Base-by-base conservation (phyloP, 192 early-diverging fungal genomes). In the Backusella tarrabulga region DNA sequence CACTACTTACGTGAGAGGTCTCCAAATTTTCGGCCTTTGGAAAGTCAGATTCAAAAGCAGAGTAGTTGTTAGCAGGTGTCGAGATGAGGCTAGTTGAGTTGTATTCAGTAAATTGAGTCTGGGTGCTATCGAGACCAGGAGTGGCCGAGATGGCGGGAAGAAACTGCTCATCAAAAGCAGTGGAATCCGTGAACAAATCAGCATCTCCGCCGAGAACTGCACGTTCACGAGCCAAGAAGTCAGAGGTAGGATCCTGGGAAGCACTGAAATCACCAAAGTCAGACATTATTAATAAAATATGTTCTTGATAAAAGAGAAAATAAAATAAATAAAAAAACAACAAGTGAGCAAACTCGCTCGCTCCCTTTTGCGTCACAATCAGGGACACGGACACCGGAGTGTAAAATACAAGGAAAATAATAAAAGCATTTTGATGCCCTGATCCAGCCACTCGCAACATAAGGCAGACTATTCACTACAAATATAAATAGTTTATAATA, bases 161-260 rank as follows among this genome's bases (percentile, higher is more conserved):
- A 72, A 72, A 72, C 8, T 21, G 21, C 23, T 60, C 56, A 60
- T 60, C 56, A 60, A 60, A 60, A 29, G 12, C 56, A 26, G 9
- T 26, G 23, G 35, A 63, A 46, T 36, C 69, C 41, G 23, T 67
- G 44, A 95, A 90, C 50, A 90, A 83, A 80, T 91, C 90, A 34
- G 91, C 91, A 78, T 93, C 92, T 35, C 86, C 87, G 66, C 93
- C 93, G 36, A 95, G 83, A 36, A 87, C 85, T 21, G 89, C 92
- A 34, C 90, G 88, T 82, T 95, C 93, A 69, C 90, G 86, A 19
- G 93, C 92, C 50, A 95, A 87, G 70, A 95, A 95, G 52, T 93
- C 92, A 71, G 89, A 90, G 36, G 88, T 91, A 34, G 91, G 92
- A 72, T 95, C 93, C 6, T 80, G 68, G 34, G 80, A 73, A 36